phyloP scores from a whole-genome alignment of 805 yeast genomes.

The Pichia rugopelliculosa region DNA sequence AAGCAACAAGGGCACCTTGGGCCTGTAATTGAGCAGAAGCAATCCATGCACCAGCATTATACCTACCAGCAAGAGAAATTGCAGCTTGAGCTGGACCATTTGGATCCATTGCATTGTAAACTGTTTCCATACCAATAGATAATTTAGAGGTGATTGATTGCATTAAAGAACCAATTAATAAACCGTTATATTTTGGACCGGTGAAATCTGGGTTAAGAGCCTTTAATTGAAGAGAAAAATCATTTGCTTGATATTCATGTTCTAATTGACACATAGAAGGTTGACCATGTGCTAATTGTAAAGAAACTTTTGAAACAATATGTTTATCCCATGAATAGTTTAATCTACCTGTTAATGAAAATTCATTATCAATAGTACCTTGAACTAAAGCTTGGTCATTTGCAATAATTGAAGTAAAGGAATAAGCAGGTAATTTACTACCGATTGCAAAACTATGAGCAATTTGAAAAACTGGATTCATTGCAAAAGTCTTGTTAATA shows the following conservation, averaged over 20 bases:
- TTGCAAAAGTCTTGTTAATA: conserved; percentile 80
- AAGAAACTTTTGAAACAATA: conserved; percentile 72
- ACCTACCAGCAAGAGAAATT: conserved; percentile 83
- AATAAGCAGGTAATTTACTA: conserved; percentile 82
- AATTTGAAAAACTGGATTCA: conserved; percentile 94
- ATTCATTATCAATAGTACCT: conserved; percentile 86
- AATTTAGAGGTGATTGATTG: conserved; percentile 82
- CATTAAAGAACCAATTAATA: conserved; percentile 81
- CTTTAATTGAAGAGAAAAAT: conserved; percentile 83
- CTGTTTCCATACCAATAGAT: conserved; percentile 86
- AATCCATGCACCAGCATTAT: conserved; percentile 83
- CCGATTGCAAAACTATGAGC: conserved; percentile 91
- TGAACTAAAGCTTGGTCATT: conserved; percentile 79
- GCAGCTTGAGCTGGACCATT: conserved; percentile 82
- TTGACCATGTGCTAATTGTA: conserved; percentile 83
- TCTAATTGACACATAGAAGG: conserved; percentile 93
- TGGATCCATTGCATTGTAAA: conserved; percentile 71
- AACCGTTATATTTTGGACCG: conserved; percentile 78
- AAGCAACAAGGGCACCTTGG: conserved; percentile 80
- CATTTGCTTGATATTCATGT: conserved; percentile 89
- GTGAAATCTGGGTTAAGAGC: conserved; percentile 80
- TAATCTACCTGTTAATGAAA: conserved; percentile 77
- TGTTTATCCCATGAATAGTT: conserved; percentile 85
- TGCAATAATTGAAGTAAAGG: conserved; percentile 84
- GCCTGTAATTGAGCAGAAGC: conserved; percentile 91